Evolutionary conservation across 2,329 filamentous ascomycete genomes (phyloP).

Genomic region (Monascus ruber): DNA sequence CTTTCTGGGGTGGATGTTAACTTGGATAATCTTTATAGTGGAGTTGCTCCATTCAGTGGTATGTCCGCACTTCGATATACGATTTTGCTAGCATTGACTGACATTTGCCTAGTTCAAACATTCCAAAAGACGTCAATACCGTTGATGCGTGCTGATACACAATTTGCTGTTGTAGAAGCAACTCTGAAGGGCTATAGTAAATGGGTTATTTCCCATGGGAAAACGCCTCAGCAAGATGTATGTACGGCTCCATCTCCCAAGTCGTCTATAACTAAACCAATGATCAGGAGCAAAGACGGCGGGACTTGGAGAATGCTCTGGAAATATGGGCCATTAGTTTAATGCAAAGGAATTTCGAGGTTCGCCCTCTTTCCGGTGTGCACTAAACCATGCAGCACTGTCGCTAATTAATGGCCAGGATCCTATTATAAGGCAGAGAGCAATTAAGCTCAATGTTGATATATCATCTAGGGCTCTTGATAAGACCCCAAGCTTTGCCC

Average conservation of each 20-base stretch:
- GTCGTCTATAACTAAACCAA: slow-evolving; percentile 3
- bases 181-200: slow-evolving; percentile 80
- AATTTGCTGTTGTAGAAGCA: slow-evolving; percentile 81
- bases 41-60: slow-evolving; percentile 56
- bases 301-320: slow-evolving; percentile 25
- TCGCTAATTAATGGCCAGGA: slow-evolving; percentile 40
- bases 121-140: slow-evolving; percentile 31
- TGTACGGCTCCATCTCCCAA: slow-evolving; percentile 5
- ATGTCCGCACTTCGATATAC: slow-evolving; percentile 14
- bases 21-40: slow-evolving; percentile 64
- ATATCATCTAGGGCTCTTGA: slow-evolving; percentile 73
- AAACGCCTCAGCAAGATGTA: slow-evolving; percentile 40
- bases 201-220: slow-evolving; percentile 52
- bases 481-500: slow-evolving; percentile 66
- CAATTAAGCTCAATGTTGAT: slow-evolving; percentile 70
- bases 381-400: slow-evolving; percentile 4
- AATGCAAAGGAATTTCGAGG: slow-evolving; percentile 31
- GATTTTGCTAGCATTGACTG: slow-evolving; percentile 2
- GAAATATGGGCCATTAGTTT: slow-evolving; percentile 32
- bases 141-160: slow-evolving; percentile 65
- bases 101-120: slow-evolving; percentile 17
- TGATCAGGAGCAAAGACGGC: slow-evolving; percentile 24
- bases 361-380: slow-evolving; percentile 6
- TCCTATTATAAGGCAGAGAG: slow-evolving; percentile 69
- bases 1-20: slow-evolving; percentile 65